A percentile compares a stretch with the other conserved stretches of the same genome.
These are phyloP conservation scores for Macrophomina pseudophaseolina DNA, from an alignment of 2,329 filamentous ascomycete species.

Conservation along the genomic window DNA sequence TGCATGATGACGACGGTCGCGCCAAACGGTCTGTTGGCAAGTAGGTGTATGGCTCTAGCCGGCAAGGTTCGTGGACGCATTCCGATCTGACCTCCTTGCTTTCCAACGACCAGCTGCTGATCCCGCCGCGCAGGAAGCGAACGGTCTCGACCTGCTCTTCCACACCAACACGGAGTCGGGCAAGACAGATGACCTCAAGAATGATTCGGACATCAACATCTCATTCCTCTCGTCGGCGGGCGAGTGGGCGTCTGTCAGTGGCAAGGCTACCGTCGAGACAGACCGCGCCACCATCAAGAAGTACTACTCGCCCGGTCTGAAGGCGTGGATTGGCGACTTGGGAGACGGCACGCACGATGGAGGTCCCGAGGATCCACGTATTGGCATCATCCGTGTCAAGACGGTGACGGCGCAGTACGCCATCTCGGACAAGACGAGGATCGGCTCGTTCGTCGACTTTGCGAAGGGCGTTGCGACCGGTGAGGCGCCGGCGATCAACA, in stretches of 20 bases:
- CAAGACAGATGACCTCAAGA: conserved; percentile 80
- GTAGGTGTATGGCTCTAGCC: conserved; percentile 85
- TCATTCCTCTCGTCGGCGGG: conserved; percentile 77
- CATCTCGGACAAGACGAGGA: conserved; percentile 63
- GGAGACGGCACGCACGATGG: conserved; percentile 81
- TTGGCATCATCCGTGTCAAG: conserved; percentile 80
- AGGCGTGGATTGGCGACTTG: conserved; percentile 86
- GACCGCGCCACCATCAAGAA: conserved; percentile 72
- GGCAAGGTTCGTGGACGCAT: conserved; percentile 64
- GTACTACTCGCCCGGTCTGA: conserved; percentile 70
- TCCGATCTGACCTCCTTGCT: not conserved
- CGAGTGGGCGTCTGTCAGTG: conserved; percentile 88
- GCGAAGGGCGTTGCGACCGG: conserved; percentile 78
- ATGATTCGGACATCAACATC: conserved; percentile 77
- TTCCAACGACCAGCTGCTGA: conserved; percentile 17
- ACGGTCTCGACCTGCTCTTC: conserved; percentile 83
- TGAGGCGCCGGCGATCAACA: conserved; percentile 73
- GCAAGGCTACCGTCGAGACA: conserved; percentile 70
- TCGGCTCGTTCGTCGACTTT: conserved; percentile 71
- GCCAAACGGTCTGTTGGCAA: conserved; percentile 70
- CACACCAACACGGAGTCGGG: conserved; percentile 89
- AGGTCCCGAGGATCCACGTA: conserved; percentile 78
- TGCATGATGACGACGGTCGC: conserved; percentile 86
- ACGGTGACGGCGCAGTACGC: conserved; percentile 75
- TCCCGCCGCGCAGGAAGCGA: conserved; percentile 65